A percentile compares a stretch with the other conserved stretches of the same genome.
Evolutionary conservation across 441 rosid genomes (phyloP).

Genomic region (Theobroma grandiflorum): DNA sequence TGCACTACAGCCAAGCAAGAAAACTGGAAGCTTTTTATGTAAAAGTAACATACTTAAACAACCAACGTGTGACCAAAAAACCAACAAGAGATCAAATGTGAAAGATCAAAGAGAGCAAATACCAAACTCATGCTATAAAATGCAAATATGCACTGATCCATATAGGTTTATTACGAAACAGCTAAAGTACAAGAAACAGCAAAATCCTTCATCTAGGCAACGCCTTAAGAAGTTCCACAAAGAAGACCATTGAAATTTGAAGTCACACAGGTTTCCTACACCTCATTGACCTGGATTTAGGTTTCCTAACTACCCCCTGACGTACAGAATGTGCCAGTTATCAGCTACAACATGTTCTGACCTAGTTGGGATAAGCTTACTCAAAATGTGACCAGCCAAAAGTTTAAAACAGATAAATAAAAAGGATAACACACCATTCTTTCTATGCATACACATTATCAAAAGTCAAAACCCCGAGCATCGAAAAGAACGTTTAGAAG

Average conservation of each 20-base stretch:
- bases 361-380: not conserved
- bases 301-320: not conserved
- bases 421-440: not conserved
- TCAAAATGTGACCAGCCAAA: not conserved
- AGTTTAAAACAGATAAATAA: not conserved
- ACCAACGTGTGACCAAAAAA: not conserved
- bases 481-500: not conserved
- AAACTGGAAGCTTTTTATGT: not conserved
- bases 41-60: not conserved
- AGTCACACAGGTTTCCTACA: not conserved
- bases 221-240: not conserved
- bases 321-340: not conserved
- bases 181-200: not conserved
- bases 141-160: not conserved
- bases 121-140: not conserved
- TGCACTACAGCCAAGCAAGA: not conserved
- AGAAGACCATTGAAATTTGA: not conserved
- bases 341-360: not conserved
- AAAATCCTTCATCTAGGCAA: not conserved
- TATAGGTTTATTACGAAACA: not conserved
- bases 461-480: not conserved
- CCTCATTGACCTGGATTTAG: not conserved
- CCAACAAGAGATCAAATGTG: not conserved
- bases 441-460: not conserved
- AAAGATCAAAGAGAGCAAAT: constrained; percentile 2